Evolutionary conservation across 208 protist species (phyloP), one percentile per base, ranked within the genome.

Genomic region (Acanthamoeba lenticulata): DNA sequence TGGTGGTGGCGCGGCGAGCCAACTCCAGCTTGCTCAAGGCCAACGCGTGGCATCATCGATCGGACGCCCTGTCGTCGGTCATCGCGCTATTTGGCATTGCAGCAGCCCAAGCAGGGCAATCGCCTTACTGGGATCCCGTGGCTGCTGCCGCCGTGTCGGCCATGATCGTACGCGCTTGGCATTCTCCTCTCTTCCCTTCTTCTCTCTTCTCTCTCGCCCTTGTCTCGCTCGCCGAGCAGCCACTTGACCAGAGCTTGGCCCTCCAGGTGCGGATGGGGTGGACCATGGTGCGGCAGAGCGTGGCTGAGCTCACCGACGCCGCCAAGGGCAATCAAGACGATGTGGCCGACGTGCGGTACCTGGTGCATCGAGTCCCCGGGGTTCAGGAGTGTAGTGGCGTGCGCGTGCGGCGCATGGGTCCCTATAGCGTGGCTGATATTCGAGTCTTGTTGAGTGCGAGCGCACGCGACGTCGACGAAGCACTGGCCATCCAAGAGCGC

Each of bases 21-120:
- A 74, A 94, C 47, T 55, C 40, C 21, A 94, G 36, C 69, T 21
- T 94, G 27, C 74, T 94, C 49, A 67, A 62, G 32, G 90, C 90
- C 42, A 94, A 94, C 65, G 90, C 90, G 34, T 94, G 90, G 90
- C 90, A 94, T 83, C 90, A 94, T 36, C 65, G 90, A 7, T 57
- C 47, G n/a, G 90, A 94, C 45, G 90, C 90, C 36, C 47, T 94
- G 21, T 88, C 69, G 1, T 88, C 69, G 2, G 27, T 94, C 42
- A 44, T 94, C 32, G 90, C 90, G 4, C 40, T 94, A 27, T 19
- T 81, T 62, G 90, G 90, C 2, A 94, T 94, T 42, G 67, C 65
- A 1, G 90, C 62, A 15, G 57, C 90, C 2, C 57, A 94, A 90
- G 34, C 45, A 4, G 90, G 62, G 11, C 44, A 57, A 21, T 86